Evolutionary conservation across 1,284 basidiomycete genomes (phyloP).

Genomic region (Pascua sp.): DNA sequence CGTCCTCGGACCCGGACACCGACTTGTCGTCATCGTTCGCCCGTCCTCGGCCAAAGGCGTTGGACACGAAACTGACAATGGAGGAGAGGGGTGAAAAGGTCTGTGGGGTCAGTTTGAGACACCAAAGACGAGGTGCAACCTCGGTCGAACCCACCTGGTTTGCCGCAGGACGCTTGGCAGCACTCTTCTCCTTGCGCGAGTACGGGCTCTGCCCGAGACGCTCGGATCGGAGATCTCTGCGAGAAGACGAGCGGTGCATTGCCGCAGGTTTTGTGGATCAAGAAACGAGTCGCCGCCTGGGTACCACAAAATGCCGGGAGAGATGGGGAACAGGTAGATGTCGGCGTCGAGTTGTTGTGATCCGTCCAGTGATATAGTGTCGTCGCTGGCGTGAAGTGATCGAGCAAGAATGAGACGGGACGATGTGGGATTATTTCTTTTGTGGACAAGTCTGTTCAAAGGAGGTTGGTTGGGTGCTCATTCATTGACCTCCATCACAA

Average conservation of each 20-base stretch:
- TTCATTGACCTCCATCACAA: too few species aligned
- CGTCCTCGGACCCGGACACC: slow-evolving; percentile 42
- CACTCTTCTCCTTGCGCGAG: slow-evolving; percentile 2
- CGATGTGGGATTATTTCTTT: too few species aligned
- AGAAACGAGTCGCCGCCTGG: too few species aligned
- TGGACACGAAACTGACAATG: slow-evolving; percentile 27
- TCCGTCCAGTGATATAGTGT: too few species aligned
- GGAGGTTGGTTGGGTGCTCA: too few species aligned
- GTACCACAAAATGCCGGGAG: too few species aligned
- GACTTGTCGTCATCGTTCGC: slow-evolving; percentile 26
- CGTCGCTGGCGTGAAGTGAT: too few species aligned
- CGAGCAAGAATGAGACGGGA: too few species aligned
- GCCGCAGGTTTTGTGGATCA: too few species aligned
- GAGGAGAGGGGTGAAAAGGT: slow-evolving; percentile 7
- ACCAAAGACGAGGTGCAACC: background rate
- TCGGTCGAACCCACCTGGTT: background rate
- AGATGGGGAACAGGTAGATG: too few species aligned
- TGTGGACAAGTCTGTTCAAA: too few species aligned
- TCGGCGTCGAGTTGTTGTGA: too few species aligned
- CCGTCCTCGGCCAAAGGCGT: slow-evolving; percentile 20
- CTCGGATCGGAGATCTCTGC: slow-evolving; percentile 29
- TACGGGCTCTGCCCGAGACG: slow-evolving; percentile 33
- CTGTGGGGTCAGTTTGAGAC: background rate
- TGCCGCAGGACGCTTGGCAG: background rate
- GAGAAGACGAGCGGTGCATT: slow-evolving; percentile 37